Percentiles rank a stretch among this genome's conserved stretches.
phyloP scores from a whole-genome alignment of 768 basidiomycete species.

The Agrocybe pediades region DNA sequence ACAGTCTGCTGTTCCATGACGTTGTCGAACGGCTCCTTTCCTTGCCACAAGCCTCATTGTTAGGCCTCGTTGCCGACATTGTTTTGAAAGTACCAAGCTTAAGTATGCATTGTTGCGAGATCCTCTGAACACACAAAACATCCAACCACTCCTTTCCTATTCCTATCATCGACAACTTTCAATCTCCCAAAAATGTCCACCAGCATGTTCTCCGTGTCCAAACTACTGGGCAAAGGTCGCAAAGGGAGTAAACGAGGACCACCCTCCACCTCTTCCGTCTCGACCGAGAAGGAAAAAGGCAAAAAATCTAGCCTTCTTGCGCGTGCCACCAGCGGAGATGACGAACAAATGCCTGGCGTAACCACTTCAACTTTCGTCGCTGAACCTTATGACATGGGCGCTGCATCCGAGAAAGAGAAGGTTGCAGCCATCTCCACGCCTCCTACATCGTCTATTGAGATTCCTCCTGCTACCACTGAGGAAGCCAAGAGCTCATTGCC shows the following conservation, averaged over 20 bases:
- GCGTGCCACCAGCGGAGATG: background rate
- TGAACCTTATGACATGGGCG: background rate
- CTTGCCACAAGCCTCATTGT: slow-evolving; percentile 8
- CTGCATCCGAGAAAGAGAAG: background rate
- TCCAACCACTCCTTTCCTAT: background rate
- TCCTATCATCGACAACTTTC: background rate
- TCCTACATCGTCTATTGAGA: background rate
- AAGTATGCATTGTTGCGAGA: background rate
- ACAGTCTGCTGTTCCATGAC: background rate
- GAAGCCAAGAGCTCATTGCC: background rate
- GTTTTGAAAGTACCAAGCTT: too few species aligned
- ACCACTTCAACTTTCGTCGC: background rate
- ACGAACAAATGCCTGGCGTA: background rate
- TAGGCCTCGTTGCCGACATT: background rate
- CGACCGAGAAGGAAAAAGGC: slow-evolving; percentile 9
- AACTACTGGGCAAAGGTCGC: slow-evolving; percentile 17
- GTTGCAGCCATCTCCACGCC: background rate
- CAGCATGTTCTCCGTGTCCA: slow-evolving; percentile 18
- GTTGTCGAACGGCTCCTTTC: background rate
- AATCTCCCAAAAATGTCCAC: slow-evolving; percentile 13
- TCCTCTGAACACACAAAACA: background rate
- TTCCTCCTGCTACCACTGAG: background rate
- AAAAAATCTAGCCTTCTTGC: background rate
- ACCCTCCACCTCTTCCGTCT: slow-evolving; percentile 1
- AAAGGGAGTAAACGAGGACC: slow-evolving; percentile 9